Percentiles rank a stretch among this genome's conserved stretches.
Evolutionary conservation across 768 basidiomycete species (phyloP).

Genomic region (Mycena capillaripes): DNA sequence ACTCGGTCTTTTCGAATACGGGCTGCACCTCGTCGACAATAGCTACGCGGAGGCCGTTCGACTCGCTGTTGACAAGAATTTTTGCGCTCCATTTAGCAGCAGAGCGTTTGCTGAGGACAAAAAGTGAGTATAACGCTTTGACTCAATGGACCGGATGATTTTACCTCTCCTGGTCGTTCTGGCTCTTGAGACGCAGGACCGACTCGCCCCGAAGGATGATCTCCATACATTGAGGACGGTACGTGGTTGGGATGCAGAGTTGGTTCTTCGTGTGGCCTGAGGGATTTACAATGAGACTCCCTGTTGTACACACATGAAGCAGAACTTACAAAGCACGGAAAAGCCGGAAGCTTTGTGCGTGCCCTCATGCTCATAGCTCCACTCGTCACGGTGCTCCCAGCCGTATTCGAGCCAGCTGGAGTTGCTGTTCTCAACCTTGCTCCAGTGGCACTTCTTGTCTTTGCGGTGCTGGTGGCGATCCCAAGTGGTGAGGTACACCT

Average conservation of each 20-base stretch:
- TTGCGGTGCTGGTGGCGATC: constrained; percentile 9
- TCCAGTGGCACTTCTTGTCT: constrained; percentile 17
- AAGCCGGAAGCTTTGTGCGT: constrained; percentile 12
- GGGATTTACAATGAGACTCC: background rate
- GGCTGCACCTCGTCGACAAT: constrained; percentile 11
- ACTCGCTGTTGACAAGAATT: constrained; percentile 1
- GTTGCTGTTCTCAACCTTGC: background rate
- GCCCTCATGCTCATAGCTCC: constrained; percentile 24
- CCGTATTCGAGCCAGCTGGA: constrained; percentile 18
- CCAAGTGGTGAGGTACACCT: constrained; percentile 27
- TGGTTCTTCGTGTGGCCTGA: constrained; percentile 32
- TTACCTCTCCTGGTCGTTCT: constrained; percentile 10
- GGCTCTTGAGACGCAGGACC: constrained; percentile 6
- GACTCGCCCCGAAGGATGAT: constrained; percentile 30
- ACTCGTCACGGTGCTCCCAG: constrained; percentile 31
- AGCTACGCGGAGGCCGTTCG: constrained; percentile 21
- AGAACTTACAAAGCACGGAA: constrained; percentile 15
- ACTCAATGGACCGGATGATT: background rate
- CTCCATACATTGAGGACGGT: constrained; percentile 16
- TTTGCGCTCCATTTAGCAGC: constrained; percentile 23
- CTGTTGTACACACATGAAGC: background rate
- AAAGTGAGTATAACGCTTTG: background rate
- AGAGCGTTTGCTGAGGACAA: constrained; percentile 21
- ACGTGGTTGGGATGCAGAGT: constrained; percentile 26
- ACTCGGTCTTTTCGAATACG: constrained; percentile 22